phyloP scores from a whole-genome alignment of 2,329 filamentous ascomycete genomes.

The Tolypocladium endophyticum region DNA sequence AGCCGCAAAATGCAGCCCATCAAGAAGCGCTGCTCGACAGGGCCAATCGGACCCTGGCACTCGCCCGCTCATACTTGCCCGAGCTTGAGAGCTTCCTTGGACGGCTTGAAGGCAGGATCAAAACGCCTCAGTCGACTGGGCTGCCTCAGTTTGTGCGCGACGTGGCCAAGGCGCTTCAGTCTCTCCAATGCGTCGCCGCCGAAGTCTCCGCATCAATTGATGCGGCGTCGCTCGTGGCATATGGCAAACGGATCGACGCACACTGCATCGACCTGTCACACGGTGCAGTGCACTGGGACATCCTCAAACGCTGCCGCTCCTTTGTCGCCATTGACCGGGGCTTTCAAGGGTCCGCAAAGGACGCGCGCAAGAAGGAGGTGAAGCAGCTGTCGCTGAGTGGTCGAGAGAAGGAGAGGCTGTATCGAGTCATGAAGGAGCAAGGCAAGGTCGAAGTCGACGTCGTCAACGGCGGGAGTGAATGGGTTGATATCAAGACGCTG shows the following conservation, averaged over 20 bases:
- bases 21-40: constrained; percentile 5
- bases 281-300: constrained; percentile 16
- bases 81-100: constrained; percentile 9
- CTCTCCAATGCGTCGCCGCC: constrained; percentile 4
- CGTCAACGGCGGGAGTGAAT: constrained; percentile 22
- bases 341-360: constrained; percentile 20
- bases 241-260: constrained; percentile 12
- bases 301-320: constrained; percentile 19
- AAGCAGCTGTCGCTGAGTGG: constrained; percentile 10
- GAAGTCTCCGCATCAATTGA: constrained; percentile 4
- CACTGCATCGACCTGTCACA: constrained; percentile 12
- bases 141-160: constrained; percentile 11
- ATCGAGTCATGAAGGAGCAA: constrained; percentile 21
- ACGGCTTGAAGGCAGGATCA: constrained; percentile 3
- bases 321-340: constrained; percentile 20
- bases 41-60: constrained; percentile 3
- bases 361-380: constrained; percentile 13
- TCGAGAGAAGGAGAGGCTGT: constrained; percentile 16
- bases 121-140: constrained; percentile 8
- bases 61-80: constrained; percentile 5
- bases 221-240: constrained; percentile 4
- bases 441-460: constrained; percentile 23
- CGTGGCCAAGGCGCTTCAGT: constrained; percentile 8
- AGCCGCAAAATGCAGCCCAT: not conserved
- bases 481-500: constrained; percentile 21